A percentile compares a stretch with the other conserved stretches of the same genome.
Conservation (phyloP, 176 grass and related monocot genomes). For the Hyparrhenia diplandra region DNA sequence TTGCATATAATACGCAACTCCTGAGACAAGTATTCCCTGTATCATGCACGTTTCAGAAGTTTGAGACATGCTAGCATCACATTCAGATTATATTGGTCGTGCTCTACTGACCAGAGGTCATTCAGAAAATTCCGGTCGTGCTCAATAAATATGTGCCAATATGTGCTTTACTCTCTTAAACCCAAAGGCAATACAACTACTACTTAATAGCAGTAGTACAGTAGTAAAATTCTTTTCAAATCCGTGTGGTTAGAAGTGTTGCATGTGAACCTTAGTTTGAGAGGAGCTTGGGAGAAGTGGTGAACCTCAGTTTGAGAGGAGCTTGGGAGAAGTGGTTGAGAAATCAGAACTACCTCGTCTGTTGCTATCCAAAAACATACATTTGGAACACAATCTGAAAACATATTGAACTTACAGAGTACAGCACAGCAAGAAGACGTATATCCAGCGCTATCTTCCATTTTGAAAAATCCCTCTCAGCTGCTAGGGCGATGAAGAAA, state of each 20-base stretch:
- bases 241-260: no score
- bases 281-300: no score
- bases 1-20: conserved; percentile 46
- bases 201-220: no score
- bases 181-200: no score
- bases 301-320: no score
- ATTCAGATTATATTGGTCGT: background rate
- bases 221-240: no score
- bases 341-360: no score
- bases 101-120: background rate
- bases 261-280: no score
- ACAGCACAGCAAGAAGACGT: conserved; percentile 30
- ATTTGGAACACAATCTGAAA: no score
- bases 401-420: conserved; percentile 28
- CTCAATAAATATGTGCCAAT: no score
- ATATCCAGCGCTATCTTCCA: conserved; percentile 42
- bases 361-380: background rate
- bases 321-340: no score
- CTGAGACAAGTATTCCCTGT: conserved; percentile 36
- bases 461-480: conserved; percentile 50
- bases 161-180: no score
- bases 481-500: conserved; percentile 45
- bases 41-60: background rate
- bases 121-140: background rate
- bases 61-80: background rate